Evolutionary conservation across 2,329 filamentous ascomycete genomes (phyloP).

Genomic region (Ophiosphaerella narmari): DNA sequence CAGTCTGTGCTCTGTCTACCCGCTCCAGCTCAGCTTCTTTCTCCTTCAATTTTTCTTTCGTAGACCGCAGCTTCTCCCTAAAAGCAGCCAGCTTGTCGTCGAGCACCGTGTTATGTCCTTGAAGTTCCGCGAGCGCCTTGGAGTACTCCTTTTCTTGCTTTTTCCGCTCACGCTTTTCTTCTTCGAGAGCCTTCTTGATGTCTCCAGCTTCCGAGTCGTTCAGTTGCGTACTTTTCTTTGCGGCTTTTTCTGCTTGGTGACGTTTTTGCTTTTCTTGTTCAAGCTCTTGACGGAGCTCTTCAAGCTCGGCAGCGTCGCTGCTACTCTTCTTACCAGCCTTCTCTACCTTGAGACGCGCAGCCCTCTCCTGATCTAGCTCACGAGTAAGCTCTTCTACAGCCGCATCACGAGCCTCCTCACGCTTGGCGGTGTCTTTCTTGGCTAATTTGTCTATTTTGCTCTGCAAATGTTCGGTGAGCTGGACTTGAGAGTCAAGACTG

Average conservation of each 20-base stretch:
- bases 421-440: constrained; percentile 42
- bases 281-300: constrained; percentile 43
- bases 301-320: constrained; percentile 29
- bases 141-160: constrained; percentile 59
- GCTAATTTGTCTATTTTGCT: constrained; percentile 39
- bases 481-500: constrained; percentile 39
- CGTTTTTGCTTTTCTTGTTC: constrained; percentile 48
- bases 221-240: constrained; percentile 48
- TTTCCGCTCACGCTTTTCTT: constrained; percentile 57
- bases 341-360: constrained; percentile 33
- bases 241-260: constrained; percentile 35
- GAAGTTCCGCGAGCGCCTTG: constrained; percentile 63
- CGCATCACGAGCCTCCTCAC: constrained; percentile 37
- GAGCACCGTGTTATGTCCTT: constrained; percentile 66
- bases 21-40: constrained; percentile 57
- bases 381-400: constrained; percentile 38
- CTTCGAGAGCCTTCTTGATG: constrained; percentile 56
- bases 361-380: constrained; percentile 51
- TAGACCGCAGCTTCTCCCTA: constrained; percentile 69
- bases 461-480: constrained; percentile 34
- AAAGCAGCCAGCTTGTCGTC: constrained; percentile 73
- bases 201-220: constrained; percentile 52
- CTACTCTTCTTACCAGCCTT: constrained; percentile 41
- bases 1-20: constrained; percentile 49
- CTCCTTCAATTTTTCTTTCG: constrained; percentile 75